phyloP scores from a whole-genome alignment of 305 asterid genomes.

The Solanum hybrid region DNA sequence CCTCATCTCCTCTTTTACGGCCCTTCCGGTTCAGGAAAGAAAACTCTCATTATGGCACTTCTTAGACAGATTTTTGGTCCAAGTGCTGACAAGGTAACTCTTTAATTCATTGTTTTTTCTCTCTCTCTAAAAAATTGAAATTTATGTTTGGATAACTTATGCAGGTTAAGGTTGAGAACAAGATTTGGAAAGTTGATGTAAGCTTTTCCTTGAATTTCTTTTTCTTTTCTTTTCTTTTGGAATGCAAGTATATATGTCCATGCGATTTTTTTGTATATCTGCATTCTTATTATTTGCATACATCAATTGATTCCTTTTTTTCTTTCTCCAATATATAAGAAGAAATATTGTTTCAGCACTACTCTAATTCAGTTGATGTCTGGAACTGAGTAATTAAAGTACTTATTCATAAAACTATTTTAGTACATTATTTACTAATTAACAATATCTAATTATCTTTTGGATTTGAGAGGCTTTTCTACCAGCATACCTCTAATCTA shows the following conservation, averaged over 20 bases:
- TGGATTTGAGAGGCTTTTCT: neutral
- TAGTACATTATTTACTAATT: neutral
- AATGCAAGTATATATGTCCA: neutral
- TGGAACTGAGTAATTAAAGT: neutral
- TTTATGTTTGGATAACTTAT: neutral
- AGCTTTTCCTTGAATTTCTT: slow-evolving; percentile 22
- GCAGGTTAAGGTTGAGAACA: slow-evolving; percentile 94
- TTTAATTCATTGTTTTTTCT: neutral
- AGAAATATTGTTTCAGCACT: neutral
- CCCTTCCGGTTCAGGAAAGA: slow-evolving; percentile 96
- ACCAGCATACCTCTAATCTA: neutral
- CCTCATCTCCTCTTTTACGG: slow-evolving; percentile 94
- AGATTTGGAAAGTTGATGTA: slow-evolving; percentile 91
- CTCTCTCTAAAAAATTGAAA: neutral
- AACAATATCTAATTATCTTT: neutral
- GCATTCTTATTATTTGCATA: neutral
- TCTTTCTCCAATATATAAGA: neutral
- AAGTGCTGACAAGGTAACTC: slow-evolving; percentile 74
- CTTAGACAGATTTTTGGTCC: slow-evolving; percentile 89
- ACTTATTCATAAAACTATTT: neutral
- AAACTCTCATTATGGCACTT: slow-evolving; percentile 97
- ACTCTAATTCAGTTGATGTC: neutral
- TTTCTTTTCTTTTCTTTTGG: neutral
- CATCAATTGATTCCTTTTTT: neutral
- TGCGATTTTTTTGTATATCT: neutral